Evolutionary conservation across 1,284 basidiomycete species (phyloP), one percentile per base, ranked within the genome.

Genomic region (Ustilago sp.): DNA sequence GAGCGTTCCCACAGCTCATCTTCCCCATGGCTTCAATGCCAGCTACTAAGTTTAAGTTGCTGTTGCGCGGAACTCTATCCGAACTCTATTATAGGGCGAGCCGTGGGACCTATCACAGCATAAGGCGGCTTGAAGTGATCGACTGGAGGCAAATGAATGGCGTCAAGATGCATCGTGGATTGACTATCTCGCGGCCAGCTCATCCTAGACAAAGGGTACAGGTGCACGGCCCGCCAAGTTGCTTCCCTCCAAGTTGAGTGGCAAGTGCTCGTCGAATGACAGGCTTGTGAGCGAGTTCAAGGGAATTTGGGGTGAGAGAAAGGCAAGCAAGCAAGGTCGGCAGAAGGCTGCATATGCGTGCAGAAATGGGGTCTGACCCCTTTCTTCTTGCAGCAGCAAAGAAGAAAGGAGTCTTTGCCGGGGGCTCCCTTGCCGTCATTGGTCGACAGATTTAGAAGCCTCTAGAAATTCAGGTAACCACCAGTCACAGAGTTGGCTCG

Each of bases 401-500:
- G 55, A 19, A 50, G 17, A 15, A 43, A 51, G 1, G 11, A 23
- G 31, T 34, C 32, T 8, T 55, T 57, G 67, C 67, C 56, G 58
- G 57, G 57, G 43, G 62, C 68, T 55, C 34, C 12, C 23, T 28
- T 64, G 62, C 62, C 68, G 68, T 70, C 68, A 70, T 70, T 15
- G 3, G 35, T 50, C 34, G 61, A 56, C 53, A 48, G 53, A 63
- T 50, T 63, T 63, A 63, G 61, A 63, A 63, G 34, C 47, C 52
- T 34, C 38, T 39, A 38, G 43, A 48, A 54, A 38, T 55, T 39
- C 32, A 38, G 41, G 34, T 32, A 47, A 47, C 11, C 13, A 23
- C 31, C 32, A 34, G 11, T 35, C 38, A 12, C 28, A 50, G 9
- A 28, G 23, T 31, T 39, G n/a, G 35, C 43, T 43, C 32, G 15